Conservation (phyloP, 176 grass and related monocot species). For the Ensete ventricosum region DNA sequence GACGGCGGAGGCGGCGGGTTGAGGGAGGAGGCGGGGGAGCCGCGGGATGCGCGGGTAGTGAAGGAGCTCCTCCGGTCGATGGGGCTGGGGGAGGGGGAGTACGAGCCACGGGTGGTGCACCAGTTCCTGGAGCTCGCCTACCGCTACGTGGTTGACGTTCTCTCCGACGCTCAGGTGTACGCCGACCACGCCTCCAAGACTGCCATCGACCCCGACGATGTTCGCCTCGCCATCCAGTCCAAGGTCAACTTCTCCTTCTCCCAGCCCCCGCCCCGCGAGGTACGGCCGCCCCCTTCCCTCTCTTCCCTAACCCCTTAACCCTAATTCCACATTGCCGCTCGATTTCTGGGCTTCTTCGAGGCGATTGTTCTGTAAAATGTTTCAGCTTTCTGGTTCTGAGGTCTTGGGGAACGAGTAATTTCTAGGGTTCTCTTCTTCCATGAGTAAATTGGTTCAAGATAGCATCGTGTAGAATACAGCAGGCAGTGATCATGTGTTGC, state of each 20-base stretch:
- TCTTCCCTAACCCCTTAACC: neutral
- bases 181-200: constrained; percentile 81
- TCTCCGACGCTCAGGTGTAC: constrained; percentile 75
- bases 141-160: constrained; percentile 82
- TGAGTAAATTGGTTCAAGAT: no score
- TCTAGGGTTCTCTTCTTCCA: no score
- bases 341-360: no score
- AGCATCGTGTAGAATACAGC: no score
- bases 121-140: constrained; percentile 91
- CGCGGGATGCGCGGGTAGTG: constrained; percentile 71
- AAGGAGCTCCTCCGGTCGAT: constrained; percentile 86
- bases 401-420: no score
- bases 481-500: no score
- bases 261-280: constrained; percentile 96
- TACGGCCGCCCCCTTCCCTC: constrained; percentile 17
- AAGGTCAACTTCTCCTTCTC: constrained; percentile 99
- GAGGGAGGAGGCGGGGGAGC: constrained; percentile 43
- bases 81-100: constrained; percentile 80
- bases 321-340: neutral
- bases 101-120: constrained; percentile 82
- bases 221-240: constrained; percentile 79
- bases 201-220: constrained; percentile 82
- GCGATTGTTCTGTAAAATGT: no score
- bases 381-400: no score
- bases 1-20: constrained; percentile 10